Evolutionary conservation across 2,329 filamentous ascomycete species (phyloP).

Genomic region (Rutstroemia sp.): DNA sequence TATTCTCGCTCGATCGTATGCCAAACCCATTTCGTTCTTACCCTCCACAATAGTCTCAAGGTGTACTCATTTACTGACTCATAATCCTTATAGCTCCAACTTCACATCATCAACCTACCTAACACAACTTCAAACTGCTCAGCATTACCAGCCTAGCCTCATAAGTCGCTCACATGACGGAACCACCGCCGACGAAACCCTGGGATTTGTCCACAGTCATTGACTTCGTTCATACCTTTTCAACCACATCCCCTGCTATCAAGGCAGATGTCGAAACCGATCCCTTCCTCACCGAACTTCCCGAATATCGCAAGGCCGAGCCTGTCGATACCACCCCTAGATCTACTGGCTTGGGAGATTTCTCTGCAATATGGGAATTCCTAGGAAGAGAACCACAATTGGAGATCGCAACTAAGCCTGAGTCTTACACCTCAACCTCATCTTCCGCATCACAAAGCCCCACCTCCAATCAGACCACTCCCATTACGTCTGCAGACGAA

Average conservation of each 20-base stretch:
- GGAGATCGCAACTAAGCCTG: neutral
- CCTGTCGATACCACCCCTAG: neutral
- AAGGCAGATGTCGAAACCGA: neutral
- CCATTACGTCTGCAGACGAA: neutral
- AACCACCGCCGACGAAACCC: neutral
- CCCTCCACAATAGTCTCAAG: too few species aligned
- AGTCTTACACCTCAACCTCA: neutral
- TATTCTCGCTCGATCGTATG: neutral
- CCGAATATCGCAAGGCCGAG: neutral
- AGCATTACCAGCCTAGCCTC: neutral
- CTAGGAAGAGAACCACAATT: neutral
- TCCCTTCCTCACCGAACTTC: too few species aligned
- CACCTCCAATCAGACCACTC: neutral
- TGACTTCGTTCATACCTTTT: conserved; percentile 7
- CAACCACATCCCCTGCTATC: neutral
- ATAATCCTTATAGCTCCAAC: neutral
- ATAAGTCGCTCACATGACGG: conserved; percentile 1
- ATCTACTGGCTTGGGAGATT: conserved; percentile 2
- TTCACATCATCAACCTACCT: neutral
- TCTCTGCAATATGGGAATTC: conserved; percentile 2
- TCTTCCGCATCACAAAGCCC: neutral
- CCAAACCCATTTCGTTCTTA: too few species aligned
- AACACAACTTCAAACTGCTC: neutral
- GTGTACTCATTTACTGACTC: too few species aligned
- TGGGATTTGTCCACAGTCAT: conserved; percentile 11